Evolutionary conservation across 352 stramenopile species (phyloP), one percentile per base, ranked within the genome.

Genomic region (Phytophthora foliorum): DNA sequence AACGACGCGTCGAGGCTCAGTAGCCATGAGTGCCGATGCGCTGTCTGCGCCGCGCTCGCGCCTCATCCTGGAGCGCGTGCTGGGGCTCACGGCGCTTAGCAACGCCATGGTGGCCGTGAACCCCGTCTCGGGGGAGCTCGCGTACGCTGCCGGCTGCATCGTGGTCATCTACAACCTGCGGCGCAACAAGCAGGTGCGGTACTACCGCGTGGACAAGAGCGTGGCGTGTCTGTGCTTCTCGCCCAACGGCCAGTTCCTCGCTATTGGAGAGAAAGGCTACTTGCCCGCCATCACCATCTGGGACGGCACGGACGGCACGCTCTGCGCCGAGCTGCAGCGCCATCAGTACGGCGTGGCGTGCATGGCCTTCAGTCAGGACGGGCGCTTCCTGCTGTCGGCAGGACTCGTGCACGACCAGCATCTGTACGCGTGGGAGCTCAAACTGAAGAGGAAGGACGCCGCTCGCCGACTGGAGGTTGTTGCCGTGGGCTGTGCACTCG

Each of bases 81-180:
- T 96, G 53, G 88, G 88, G 16, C 63, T 94, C 11, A 94, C 88
- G 6, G 84, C 82, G 32, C 67, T 85, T 1, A 92, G 81, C 67
- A 96, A 96, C 46, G 75, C 82, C 8, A 86, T 88, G 77, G 69
- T 96, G 48, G 82, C 81, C 4, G 86, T 96, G 24, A 94, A 93
- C 57, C 80, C 80, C 16, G 80, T 83, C 39, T 93, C 84, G 9
- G 86, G 87, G 7, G 89, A 97, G 72, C 80, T 95, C 62, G 91
- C 90, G 52, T 97, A 95, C 67, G 76, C 89, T 4, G 90, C 91
- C 4, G 91, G 91, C 8, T 95, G 88, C 63, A 93, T 97, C 42
- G 91, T 97, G 49, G 91, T 97, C n/a, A 82, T 97, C 45, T 97
- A 96, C 83, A 95, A 93, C 73, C 58, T 94, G 25, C 74, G 87